These are phyloP conservation scores for Claviceps quebecensis DNA, from an alignment of 2,329 filamentous ascomycete species.

Conservation along the genomic window DNA sequence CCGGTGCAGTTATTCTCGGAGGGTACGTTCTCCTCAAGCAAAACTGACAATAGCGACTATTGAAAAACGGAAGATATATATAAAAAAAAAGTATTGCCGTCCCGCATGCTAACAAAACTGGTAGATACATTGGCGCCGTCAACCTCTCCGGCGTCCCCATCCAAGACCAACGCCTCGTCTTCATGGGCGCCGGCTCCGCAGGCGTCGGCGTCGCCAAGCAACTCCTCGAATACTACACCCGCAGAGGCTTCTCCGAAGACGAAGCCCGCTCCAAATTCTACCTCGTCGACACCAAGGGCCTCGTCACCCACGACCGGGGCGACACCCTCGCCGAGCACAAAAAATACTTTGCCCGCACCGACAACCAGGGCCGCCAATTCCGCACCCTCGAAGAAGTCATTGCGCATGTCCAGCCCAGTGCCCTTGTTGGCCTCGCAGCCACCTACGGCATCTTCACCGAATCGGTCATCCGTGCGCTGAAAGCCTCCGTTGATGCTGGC, in stretches of 20 bases:
- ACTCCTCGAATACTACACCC: slow-evolving; percentile 92
- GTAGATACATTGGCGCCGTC: slow-evolving; percentile 54
- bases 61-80: not conserved
- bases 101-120: slow-evolving; percentile 36
- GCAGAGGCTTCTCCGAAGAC: slow-evolving; percentile 76
- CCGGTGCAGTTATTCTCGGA: slow-evolving; percentile 83
- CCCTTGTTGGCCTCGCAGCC: slow-evolving; percentile 85
- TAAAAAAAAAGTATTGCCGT: not conserved
- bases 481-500: slow-evolving; percentile 47
- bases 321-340: slow-evolving; percentile 89
- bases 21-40: slow-evolving; percentile 36
- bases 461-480: slow-evolving; percentile 59
- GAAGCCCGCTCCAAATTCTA: slow-evolving; percentile 86
- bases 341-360: slow-evolving; percentile 52
- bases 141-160: slow-evolving; percentile 74
- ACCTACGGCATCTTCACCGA: slow-evolving; percentile 92
- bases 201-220: slow-evolving; percentile 97
- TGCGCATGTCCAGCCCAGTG: slow-evolving; percentile 87
- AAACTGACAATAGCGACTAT: no score
- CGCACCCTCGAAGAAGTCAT: slow-evolving; percentile 80
- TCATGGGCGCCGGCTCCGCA: slow-evolving; percentile 89
- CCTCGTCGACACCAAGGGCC: slow-evolving; percentile 92
- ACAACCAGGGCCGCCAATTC: slow-evolving; percentile 56
- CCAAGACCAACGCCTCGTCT: slow-evolving; percentile 86
- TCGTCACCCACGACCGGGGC: slow-evolving; percentile 84